A percentile compares a stretch with the other conserved stretches of the same genome.
These are phyloP conservation scores for Hebeloma cylindrosporum DNA, from an alignment of 768 basidiomycete genomes.

Conservation along the genomic window DNA sequence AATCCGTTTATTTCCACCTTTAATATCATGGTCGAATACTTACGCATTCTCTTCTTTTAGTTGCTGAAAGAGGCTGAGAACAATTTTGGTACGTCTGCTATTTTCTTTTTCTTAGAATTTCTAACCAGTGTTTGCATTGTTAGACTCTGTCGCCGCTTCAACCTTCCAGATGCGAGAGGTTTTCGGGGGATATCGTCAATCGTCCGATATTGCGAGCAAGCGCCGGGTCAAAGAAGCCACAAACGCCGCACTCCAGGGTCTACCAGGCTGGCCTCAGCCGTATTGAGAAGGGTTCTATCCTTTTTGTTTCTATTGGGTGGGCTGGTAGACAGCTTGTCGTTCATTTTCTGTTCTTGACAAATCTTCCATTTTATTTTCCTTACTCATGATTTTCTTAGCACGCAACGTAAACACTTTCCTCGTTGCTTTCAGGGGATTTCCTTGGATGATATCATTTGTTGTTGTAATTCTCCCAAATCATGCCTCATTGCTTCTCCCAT, in stretches of 20 bases:
- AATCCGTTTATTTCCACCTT: background rate
- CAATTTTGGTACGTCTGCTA: constrained; percentile 44
- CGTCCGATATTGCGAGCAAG: constrained; percentile 69
- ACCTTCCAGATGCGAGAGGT: constrained; percentile 79
- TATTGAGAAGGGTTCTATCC: constrained; percentile 25
- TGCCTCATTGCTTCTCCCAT: no score
- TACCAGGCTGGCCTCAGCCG: constrained; percentile 74
- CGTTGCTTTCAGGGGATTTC: no score
- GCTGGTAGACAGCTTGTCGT: no score
- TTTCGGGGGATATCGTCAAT: constrained; percentile 69
- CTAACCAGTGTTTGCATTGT: background rate
- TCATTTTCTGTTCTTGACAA: no score
- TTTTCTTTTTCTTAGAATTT: background rate
- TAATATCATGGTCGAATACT: background rate
- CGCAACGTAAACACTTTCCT: no score
- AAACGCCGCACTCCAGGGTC: constrained; percentile 66
- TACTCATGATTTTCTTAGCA: background rate
- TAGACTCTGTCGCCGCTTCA: constrained; percentile 68
- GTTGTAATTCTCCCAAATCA: no score
- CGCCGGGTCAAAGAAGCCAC: constrained; percentile 74
- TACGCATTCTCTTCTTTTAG: constrained; percentile 30
- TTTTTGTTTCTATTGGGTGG: no score
- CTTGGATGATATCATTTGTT: no score
- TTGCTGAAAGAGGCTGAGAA: constrained; percentile 55
- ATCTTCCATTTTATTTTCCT: constrained; percentile 5